A percentile compares a stretch with the other conserved stretches of the same genome.
These are phyloP conservation scores for Phytophthora fragariaefolia DNA, from an alignment of 352 stramenopile genomes.

Conservation along the genomic window DNA sequence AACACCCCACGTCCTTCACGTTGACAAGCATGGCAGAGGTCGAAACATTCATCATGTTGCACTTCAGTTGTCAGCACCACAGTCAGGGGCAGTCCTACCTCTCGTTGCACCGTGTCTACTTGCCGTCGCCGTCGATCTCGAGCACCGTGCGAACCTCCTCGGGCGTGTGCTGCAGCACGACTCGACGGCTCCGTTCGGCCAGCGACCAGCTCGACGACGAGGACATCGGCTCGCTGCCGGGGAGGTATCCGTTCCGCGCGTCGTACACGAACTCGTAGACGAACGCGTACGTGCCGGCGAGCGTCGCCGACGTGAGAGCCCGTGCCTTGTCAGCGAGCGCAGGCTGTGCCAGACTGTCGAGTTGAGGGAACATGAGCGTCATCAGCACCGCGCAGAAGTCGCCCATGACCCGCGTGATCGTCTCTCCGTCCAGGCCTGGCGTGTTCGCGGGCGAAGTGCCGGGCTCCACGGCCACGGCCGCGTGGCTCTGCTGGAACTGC, in stretches of 20 bases:
- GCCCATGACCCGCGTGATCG: slow-evolving; percentile 60
- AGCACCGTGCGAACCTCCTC: slow-evolving; percentile 69
- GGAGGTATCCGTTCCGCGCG: slow-evolving; percentile 46
- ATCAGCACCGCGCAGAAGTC: slow-evolving; percentile 57
- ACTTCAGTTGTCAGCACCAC: neutral
- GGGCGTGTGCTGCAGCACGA: slow-evolving; percentile 62
- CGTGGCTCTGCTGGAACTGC: slow-evolving; percentile 41
- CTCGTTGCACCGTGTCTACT: slow-evolving; percentile 10
- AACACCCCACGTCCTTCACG: neutral
- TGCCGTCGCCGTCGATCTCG: slow-evolving; percentile 57
- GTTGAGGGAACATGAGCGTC: slow-evolving; percentile 56
- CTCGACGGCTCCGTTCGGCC: slow-evolving; percentile 22
- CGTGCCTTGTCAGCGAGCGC: slow-evolving; percentile 53
- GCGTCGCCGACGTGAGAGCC: slow-evolving; percentile 37
- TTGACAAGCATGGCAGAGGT: neutral
- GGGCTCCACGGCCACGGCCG: slow-evolving; percentile 7
- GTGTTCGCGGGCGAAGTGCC: slow-evolving; percentile 17
- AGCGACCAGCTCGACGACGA: slow-evolving; percentile 22
- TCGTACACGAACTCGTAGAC: slow-evolving; percentile 71
- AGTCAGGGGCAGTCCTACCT: slow-evolving; percentile 1
- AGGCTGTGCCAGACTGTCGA: slow-evolving; percentile 63
- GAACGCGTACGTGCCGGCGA: slow-evolving; percentile 56
- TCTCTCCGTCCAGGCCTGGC: slow-evolving; percentile 50
- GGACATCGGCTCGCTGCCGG: slow-evolving; percentile 23
- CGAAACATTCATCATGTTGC: neutral